These are phyloP conservation scores for Casaregolazyma lundiana DNA, from an alignment of 1,139 yeast genomes.

Conservation along the genomic window DNA sequence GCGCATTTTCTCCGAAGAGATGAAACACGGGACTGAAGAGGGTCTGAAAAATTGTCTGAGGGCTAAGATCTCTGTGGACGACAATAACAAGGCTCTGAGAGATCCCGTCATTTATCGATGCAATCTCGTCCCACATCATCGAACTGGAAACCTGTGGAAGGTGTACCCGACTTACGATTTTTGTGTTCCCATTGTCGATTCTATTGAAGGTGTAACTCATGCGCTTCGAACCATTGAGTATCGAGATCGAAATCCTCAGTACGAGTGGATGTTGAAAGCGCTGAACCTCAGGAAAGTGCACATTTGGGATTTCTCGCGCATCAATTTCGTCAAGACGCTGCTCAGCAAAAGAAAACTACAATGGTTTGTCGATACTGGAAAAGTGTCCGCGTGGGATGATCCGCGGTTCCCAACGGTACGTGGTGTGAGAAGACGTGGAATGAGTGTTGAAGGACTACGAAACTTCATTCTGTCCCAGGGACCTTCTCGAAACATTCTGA, in stretches of 20 bases:
- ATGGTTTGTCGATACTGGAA: constrained; percentile 91
- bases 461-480: constrained; percentile 93
- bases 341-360: constrained; percentile 94
- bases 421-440: constrained; percentile 99
- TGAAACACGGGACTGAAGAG: constrained; percentile 88
- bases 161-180: constrained; percentile 96
- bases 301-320: constrained; percentile 96
- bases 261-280: constrained; percentile 88
- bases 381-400: constrained; percentile 93
- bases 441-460: constrained; percentile 95
- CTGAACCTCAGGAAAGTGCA: constrained; percentile 82
- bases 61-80: constrained; percentile 89
- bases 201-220: constrained; percentile 94
- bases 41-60: constrained; percentile 88
- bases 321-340: constrained; percentile 90
- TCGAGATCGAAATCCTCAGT: constrained; percentile 96
- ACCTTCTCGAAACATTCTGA: constrained; percentile 92
- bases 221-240: constrained; percentile 96
- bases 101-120: constrained; percentile 97
- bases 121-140: constrained; percentile 93
- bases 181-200: constrained; percentile 94
- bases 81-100: constrained; percentile 87
- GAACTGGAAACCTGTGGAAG: constrained; percentile 90
- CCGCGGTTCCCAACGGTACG: constrained; percentile 99
- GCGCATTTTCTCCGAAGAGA: constrained; percentile 75